Conservation (phyloP, 116 monocot species). For the Cymodocea nodosa region DNA sequence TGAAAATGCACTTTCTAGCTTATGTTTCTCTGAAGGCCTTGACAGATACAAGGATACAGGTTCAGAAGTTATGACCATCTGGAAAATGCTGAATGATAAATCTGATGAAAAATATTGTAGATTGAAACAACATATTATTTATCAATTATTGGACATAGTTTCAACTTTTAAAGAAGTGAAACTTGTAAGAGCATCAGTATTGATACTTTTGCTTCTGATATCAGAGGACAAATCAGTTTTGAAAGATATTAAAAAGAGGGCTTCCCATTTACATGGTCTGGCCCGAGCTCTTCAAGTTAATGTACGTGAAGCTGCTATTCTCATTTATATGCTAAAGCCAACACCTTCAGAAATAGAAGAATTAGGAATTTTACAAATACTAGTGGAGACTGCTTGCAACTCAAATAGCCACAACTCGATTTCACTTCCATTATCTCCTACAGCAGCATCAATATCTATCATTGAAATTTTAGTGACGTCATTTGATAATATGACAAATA, state of each 20-base stretch:
- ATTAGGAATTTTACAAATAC: constrained; percentile 58
- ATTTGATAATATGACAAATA: constrained; percentile 87
- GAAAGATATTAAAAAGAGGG: constrained; percentile 66
- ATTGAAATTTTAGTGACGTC: constrained; percentile 76
- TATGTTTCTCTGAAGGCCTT: constrained; percentile 41
- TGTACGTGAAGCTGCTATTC: constrained; percentile 66
- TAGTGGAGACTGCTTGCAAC: constrained; percentile 74
- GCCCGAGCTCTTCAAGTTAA: constrained; percentile 68
- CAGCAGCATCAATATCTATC: constrained; percentile 70
- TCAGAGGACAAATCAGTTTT: constrained; percentile 68
- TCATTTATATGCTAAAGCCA: constrained; percentile 80
- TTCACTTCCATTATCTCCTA: constrained; percentile 57
- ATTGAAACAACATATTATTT: constrained; percentile 53
- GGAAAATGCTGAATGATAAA: constrained; percentile 53
- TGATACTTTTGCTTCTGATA: constrained; percentile 52
- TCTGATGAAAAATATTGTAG: constrained; percentile 32
- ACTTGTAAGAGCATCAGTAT: constrained; percentile 51
- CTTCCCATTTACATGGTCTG: constrained; percentile 39
- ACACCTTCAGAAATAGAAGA: constrained; percentile 74
- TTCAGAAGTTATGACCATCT: constrained; percentile 45
- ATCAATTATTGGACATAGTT: constrained; percentile 57
- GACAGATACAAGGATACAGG: constrained; percentile 32
- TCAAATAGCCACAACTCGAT: constrained; percentile 26
- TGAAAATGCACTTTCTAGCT: constrained; percentile 50
- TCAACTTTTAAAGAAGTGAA: constrained; percentile 65